Percentiles rank a stretch among this genome's conserved stretches.
phyloP scores from a whole-genome alignment of 768 basidiomycete species.

The Boletus subcaerulescens region DNA sequence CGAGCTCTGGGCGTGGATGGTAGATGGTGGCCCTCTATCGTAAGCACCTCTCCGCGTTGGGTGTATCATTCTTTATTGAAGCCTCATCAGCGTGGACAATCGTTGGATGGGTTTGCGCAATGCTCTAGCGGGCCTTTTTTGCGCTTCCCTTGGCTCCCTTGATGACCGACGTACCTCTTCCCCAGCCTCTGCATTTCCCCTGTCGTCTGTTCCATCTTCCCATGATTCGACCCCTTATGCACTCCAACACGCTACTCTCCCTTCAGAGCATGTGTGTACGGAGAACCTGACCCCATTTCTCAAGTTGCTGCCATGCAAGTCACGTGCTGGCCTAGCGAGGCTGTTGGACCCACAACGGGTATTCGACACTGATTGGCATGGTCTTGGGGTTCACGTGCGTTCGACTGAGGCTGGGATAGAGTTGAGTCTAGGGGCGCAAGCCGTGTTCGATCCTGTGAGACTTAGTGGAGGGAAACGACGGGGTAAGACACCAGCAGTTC shows the following conservation, averaged over 20 bases:
- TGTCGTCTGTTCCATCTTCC: slow-evolving; percentile 53
- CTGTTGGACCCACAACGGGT: slow-evolving; percentile 82
- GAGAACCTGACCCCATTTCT: slow-evolving; percentile 97
- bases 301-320: slow-evolving; percentile 91
- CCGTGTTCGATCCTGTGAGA: slow-evolving; percentile 77
- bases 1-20: slow-evolving; percentile 91
- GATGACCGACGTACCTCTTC: slow-evolving; percentile 75
- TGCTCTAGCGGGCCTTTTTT: slow-evolving; percentile 90
- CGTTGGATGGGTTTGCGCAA: slow-evolving; percentile 87
- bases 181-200: slow-evolving; percentile 59
- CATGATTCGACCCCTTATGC: slow-evolving; percentile 39
- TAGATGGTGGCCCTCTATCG: slow-evolving; percentile 54
- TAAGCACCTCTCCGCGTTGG: slow-evolving; percentile 28
- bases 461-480: slow-evolving; percentile 45
- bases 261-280: slow-evolving; percentile 91
- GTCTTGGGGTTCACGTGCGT: slow-evolving; percentile 74
- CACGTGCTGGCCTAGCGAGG: slow-evolving; percentile 75
- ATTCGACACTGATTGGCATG: slow-evolving; percentile 92
- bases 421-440: slow-evolving; percentile 66
- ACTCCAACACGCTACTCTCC: slow-evolving; percentile 73
- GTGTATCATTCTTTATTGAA: neutral
- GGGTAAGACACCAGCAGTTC: slow-evolving; percentile 40
- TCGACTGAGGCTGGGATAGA: slow-evolving; percentile 61
- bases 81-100: slow-evolving; percentile 53
- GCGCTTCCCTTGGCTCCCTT: slow-evolving; percentile 81